Conservation (phyloP, 1,139 yeast species). For the Kodamaea arcana region DNA sequence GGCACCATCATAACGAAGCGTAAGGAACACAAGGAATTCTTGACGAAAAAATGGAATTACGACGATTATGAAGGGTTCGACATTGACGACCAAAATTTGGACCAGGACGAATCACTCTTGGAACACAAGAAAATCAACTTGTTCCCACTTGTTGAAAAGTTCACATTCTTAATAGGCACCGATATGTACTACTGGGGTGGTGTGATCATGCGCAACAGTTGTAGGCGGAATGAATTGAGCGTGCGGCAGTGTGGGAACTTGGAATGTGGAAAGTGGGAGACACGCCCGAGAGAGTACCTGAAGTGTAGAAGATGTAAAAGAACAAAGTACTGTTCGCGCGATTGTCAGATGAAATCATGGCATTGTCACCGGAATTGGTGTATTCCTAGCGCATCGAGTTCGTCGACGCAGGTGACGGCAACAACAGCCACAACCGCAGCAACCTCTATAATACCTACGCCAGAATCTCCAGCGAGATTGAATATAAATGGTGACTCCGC, state of each 20-base stretch:
- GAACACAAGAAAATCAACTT: conserved; percentile 62
- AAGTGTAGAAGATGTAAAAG: conserved; percentile 92
- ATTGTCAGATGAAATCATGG: conserved; percentile 93
- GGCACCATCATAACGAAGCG: conserved; percentile 31
- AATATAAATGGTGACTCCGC: conserved; percentile 1
- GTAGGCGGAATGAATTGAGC: conserved; percentile 86
- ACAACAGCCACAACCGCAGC: conserved; percentile 4
- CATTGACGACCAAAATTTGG: conserved; percentile 46
- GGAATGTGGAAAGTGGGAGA: conserved; percentile 96
- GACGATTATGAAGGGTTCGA: conserved; percentile 55
- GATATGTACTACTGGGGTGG: conserved; percentile 97
- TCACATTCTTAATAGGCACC: conserved; percentile 67
- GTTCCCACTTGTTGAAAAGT: conserved; percentile 88
- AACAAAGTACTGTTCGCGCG: conserved; percentile 90
- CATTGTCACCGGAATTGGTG: conserved; percentile 94
- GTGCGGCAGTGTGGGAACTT: conserved; percentile 93
- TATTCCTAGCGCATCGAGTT: conserved; percentile 42
- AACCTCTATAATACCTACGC: neutral
- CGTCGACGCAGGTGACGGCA: conserved; percentile 14
- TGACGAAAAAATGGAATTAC: conserved; percentile 46
- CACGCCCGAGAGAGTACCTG: conserved; percentile 83
- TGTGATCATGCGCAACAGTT: conserved; percentile 91
- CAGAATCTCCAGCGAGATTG: neutral
- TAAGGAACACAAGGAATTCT: conserved; percentile 28
- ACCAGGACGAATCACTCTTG: conserved; percentile 45